phyloP scores from a whole-genome alignment of 345 rosid species.

The Hibiscus trionum region DNA sequence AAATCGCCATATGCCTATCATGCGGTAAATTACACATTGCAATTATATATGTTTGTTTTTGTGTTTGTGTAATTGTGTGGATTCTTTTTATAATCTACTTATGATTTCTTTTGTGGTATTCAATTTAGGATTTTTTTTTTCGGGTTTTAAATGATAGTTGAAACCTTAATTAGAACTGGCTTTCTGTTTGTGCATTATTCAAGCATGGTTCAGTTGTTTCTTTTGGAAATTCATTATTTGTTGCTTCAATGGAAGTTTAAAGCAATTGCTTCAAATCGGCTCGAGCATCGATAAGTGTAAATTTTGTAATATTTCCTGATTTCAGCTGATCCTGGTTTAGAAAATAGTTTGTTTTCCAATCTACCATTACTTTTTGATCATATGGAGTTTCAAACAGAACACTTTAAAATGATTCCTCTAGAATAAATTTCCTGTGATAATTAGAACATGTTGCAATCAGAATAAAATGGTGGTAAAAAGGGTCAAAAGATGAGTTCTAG shows the following conservation, averaged over 20 bases:
- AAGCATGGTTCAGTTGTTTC: neutral
- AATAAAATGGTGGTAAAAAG: neutral
- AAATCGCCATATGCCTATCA: constrained; percentile 87
- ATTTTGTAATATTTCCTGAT: neutral
- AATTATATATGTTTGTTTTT: neutral
- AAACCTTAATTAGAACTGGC: neutral
- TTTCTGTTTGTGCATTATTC: neutral
- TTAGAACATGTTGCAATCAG: neutral
- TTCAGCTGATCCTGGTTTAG: neutral
- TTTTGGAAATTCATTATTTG: neutral
- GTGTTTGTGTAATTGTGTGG: neutral
- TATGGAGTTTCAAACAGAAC: neutral
- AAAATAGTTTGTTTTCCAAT: neutral
- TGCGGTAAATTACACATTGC: constrained; percentile 41
- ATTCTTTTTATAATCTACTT: neutral
- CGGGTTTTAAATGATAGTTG: neutral
- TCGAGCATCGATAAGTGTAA: neutral
- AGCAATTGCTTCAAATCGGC: too few species aligned
- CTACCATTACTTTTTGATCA: neutral
- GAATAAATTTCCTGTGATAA: neutral
- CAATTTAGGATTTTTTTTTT: neutral
- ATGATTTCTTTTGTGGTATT: neutral
- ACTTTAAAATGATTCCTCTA: neutral
- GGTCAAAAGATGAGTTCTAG: neutral
- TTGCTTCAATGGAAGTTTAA: neutral